Percentiles rank a stretch among this genome's conserved stretches.
phyloP scores from a whole-genome alignment of 495 filamentous ascomycete species.

The Amorphotheca resinae region DNA sequence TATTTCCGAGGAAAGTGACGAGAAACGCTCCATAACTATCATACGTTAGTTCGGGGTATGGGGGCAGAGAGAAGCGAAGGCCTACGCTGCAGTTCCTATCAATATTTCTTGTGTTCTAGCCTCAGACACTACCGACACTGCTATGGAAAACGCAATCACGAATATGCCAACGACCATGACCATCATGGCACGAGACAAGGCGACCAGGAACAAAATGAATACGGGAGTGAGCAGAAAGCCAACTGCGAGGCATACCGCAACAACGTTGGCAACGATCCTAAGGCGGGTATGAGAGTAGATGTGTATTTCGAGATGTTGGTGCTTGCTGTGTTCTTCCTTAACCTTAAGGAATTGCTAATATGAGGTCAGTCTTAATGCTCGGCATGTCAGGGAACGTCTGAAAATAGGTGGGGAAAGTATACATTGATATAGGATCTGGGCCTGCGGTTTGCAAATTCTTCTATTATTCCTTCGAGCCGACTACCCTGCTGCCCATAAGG shows the following conservation, averaged over 20 bases:
- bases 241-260: conserved; percentile 1
- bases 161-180: conserved; percentile 1
- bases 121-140: conserved; percentile 2
- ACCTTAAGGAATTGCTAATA: background rate
- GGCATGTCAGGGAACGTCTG: no score
- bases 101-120: conserved; percentile 5
- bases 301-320: background rate
- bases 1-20: conserved; percentile 5
- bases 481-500: background rate
- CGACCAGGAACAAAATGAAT: conserved; percentile 8
- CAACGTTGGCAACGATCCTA: background rate
- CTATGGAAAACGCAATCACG: conserved; percentile 1
- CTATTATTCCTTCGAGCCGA: background rate
- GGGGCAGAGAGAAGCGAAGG: background rate
- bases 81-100: conserved; percentile 4
- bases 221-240: conserved; percentile 6
- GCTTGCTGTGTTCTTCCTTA: background rate
- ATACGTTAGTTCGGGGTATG: background rate
- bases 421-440: no score
- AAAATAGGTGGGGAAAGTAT: no score
- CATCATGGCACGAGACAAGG: conserved; percentile 2
- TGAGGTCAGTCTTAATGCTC: background rate
- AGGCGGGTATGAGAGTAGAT: background rate
- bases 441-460: background rate
- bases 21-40: conserved; percentile 7